Conservation (phyloP, 176 grass and related monocot genomes). For the Zizania latifolia region DNA sequence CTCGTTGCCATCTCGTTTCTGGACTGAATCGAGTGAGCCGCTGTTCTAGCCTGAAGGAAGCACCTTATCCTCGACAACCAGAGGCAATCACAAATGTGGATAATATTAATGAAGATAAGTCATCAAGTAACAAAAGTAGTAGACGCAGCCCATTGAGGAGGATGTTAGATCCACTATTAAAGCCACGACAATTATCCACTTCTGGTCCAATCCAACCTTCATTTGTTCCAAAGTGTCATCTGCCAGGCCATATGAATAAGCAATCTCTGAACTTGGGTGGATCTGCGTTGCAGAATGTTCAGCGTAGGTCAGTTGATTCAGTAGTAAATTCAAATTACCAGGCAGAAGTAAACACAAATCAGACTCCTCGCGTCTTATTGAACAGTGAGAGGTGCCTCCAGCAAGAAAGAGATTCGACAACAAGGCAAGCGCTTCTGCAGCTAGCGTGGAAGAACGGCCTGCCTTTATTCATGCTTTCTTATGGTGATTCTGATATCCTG, state of each 20-base stretch:
- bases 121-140: conserved; percentile 52
- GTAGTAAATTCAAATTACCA: conserved; percentile 34
- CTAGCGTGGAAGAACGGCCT: conserved; percentile 78
- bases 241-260: conserved; percentile 26
- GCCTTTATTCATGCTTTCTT: conserved; percentile 90
- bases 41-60: conserved; percentile 64
- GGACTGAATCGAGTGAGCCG: conserved; percentile 39
- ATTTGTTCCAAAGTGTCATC: conserved; percentile 42
- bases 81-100: conserved; percentile 23
- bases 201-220: conserved; percentile 37
- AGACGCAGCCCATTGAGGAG: conserved; percentile 86
- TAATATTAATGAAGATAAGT: conserved; percentile 47
- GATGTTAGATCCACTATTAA: conserved; percentile 87
- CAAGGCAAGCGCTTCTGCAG: conserved; percentile 76
- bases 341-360: conserved; percentile 22
- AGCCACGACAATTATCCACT: conserved; percentile 40
- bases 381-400: conserved; percentile 42
- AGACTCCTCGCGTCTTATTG: conserved; percentile 10
- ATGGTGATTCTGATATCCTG: conserved; percentile 67
- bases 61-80: conserved; percentile 19
- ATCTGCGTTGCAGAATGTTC: conserved; percentile 19
- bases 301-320: conserved; percentile 51
- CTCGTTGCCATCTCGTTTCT: conserved; percentile 21
- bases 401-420: conserved; percentile 41
- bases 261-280: conserved; percentile 32